Percentiles rank a stretch among this genome's conserved stretches.
phyloP scores from a whole-genome alignment of 2,329 filamentous ascomycete species.

The Phialophora chinensis region DNA sequence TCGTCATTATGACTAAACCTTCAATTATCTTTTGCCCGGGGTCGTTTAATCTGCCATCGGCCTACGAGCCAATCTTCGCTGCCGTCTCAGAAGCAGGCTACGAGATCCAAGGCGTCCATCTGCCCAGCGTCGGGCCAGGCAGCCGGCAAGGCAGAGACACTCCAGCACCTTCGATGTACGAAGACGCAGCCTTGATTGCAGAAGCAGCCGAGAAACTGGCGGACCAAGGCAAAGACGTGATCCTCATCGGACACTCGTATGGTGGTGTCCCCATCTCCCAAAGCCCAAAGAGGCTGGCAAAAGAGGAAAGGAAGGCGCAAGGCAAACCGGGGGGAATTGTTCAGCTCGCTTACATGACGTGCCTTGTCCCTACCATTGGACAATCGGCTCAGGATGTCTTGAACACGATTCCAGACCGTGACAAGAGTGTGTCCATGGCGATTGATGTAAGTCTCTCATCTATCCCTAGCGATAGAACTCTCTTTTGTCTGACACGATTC shows the following conservation, averaged over 20 bases:
- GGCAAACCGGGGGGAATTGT: conserved; percentile 45
- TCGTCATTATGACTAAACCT: conserved; percentile 9
- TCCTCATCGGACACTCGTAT: conserved; percentile 45
- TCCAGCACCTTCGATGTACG: conserved; percentile 41
- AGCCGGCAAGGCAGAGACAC: conserved; percentile 33
- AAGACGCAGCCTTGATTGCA: conserved; percentile 44
- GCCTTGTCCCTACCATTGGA: conserved; percentile 45
- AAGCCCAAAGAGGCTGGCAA: conserved; percentile 41
- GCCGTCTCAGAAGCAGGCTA: conserved; percentile 3
- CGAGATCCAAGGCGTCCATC: conserved; percentile 20
- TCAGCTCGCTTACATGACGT: conserved; percentile 44
- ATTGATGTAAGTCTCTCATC: conserved; percentile 17
- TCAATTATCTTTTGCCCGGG: conserved; percentile 23
- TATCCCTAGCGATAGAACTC: neutral
- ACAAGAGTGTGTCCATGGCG: conserved; percentile 4
- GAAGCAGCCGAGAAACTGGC: conserved; percentile 25
- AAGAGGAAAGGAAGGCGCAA: conserved; percentile 39
- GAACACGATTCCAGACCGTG: conserved; percentile 2
- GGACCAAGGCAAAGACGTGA: conserved; percentile 41
- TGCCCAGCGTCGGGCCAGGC: conserved; percentile 15
- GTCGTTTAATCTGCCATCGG: conserved; percentile 13
- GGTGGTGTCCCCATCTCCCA: conserved; percentile 41
- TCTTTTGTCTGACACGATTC: neutral
- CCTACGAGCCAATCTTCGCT: conserved; percentile 21
- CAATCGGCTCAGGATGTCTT: conserved; percentile 17